Percentiles rank a stretch among this genome's conserved stretches.
Evolutionary conservation across 1,284 basidiomycete species (phyloP).

Genomic region (Microbotryum intermedium): DNA sequence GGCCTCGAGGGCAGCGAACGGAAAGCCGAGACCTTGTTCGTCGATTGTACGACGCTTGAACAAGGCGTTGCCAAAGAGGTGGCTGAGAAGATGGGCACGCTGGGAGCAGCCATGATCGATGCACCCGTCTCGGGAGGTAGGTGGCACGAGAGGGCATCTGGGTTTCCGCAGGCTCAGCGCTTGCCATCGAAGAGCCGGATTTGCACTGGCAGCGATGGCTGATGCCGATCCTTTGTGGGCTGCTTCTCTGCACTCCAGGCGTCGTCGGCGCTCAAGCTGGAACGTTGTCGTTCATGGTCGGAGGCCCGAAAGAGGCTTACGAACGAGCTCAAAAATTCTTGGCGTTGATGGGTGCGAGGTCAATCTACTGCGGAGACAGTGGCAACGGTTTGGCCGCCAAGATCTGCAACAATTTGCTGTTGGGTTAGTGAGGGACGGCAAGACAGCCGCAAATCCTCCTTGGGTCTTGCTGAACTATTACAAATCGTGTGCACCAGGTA

Average conservation of each 20-base stretch:
- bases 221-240: neutral
- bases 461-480: neutral
- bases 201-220: neutral
- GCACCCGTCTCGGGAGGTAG: slow-evolving; percentile 82
- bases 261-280: slow-evolving; percentile 74
- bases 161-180: neutral
- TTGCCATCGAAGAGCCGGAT: neutral
- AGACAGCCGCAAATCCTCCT: neutral
- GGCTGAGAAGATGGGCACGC: slow-evolving; percentile 47
- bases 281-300: slow-evolving; percentile 82
- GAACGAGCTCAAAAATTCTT: slow-evolving; percentile 51
- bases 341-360: slow-evolving; percentile 61
- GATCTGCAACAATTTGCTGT: slow-evolving; percentile 63
- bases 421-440: slow-evolving; percentile 1
- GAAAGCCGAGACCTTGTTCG: slow-evolving; percentile 51
- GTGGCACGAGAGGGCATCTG: slow-evolving; percentile 30
- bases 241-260: slow-evolving; percentile 42
- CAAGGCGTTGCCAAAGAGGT: slow-evolving; percentile 62
- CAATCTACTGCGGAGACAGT: slow-evolving; percentile 72
- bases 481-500: slow-evolving; percentile 12
- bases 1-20: slow-evolving; percentile 9
- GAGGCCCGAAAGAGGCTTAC: slow-evolving; percentile 55
- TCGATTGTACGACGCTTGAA: slow-evolving; percentile 82
- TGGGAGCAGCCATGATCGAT: slow-evolving; percentile 71
- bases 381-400: slow-evolving; percentile 79